These are phyloP conservation scores for Saprolegnia parasitica DNA, from an alignment of 352 stramenopile genomes.

Conservation along the genomic window DNA sequence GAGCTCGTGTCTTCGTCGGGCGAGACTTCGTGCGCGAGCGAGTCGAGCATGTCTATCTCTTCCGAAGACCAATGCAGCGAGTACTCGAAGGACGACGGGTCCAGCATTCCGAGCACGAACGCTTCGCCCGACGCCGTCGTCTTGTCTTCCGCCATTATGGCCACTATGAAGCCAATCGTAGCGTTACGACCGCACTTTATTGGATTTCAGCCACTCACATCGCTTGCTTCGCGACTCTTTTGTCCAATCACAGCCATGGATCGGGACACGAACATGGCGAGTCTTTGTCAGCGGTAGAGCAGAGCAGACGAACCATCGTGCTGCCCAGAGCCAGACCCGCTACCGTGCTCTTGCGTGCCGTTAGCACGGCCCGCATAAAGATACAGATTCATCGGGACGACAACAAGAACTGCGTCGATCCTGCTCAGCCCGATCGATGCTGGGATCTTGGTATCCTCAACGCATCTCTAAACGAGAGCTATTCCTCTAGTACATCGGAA, in stretches of 20 bases:
- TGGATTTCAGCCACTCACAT: not conserved
- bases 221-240: not conserved
- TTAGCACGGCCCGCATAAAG: no score
- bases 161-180: not conserved
- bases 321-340: no score
- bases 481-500: no score
- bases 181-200: not conserved
- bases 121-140: not conserved
- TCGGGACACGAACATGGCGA: no score
- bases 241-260: not conserved
- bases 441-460: no score
- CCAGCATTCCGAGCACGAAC: constrained; percentile 13
- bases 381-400: no score
- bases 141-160: not conserved
- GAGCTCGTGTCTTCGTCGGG: not conserved
- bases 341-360: no score
- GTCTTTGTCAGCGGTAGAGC: no score
- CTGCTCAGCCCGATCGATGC: no score
- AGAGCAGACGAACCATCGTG: no score
- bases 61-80: constrained; percentile 4
- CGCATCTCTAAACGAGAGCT: no score
- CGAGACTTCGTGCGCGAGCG: not conserved
- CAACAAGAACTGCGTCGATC: no score
- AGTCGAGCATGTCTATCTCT: constrained; percentile 1
- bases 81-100: constrained; percentile 9